Conservation (phyloP, 2,329 filamentous ascomycete genomes). For the Neurospora sp. region DNA sequence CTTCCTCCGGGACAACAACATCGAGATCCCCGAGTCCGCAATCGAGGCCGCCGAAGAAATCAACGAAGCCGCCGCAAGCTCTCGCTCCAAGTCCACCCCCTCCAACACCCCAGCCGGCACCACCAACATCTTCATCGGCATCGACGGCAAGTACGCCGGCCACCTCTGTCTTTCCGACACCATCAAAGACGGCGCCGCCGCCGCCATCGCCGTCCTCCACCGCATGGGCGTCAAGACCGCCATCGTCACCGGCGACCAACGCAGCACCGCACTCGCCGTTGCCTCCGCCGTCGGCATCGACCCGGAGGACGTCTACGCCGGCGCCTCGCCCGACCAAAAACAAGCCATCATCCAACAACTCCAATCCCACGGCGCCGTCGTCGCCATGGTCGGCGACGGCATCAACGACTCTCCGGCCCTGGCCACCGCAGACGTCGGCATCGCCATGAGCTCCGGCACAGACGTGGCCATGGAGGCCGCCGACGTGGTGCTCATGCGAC, state of each 20-base stretch:
- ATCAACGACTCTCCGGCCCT: conserved; percentile 97
- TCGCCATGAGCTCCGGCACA: conserved; percentile 84
- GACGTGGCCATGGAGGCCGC: conserved; percentile 98
- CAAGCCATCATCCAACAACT: conserved; percentile 72
- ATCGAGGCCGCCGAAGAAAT: conserved; percentile 52
- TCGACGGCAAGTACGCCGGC: conserved; percentile 72
- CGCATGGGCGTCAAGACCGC: conserved; percentile 79
- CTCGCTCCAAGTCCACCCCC: conserved; percentile 23
- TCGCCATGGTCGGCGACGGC: conserved; percentile 96
- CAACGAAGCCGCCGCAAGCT: conserved; percentile 34
- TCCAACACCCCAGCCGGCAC: conserved; percentile 49
- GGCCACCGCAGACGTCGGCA: conserved; percentile 84
- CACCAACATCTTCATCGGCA: conserved; percentile 85
- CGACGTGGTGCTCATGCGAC: conserved; percentile 90
- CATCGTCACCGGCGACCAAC: conserved; percentile 90
- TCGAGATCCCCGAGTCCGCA: conserved; percentile 55
- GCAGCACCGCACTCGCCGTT: conserved; percentile 72
- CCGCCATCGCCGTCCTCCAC: conserved; percentile 70
- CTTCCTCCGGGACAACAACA: conserved; percentile 62
- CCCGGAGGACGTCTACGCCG: conserved; percentile 65
- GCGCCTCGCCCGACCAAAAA: conserved; percentile 86
- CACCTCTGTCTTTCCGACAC: conserved; percentile 79
- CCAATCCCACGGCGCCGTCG: conserved; percentile 56
- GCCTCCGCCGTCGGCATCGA: conserved; percentile 75
- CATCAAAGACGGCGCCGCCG: conserved; percentile 77